Evolutionary conservation across 2,329 filamentous ascomycete genomes (phyloP).

Genomic region (Emergomyces orientalis): DNA sequence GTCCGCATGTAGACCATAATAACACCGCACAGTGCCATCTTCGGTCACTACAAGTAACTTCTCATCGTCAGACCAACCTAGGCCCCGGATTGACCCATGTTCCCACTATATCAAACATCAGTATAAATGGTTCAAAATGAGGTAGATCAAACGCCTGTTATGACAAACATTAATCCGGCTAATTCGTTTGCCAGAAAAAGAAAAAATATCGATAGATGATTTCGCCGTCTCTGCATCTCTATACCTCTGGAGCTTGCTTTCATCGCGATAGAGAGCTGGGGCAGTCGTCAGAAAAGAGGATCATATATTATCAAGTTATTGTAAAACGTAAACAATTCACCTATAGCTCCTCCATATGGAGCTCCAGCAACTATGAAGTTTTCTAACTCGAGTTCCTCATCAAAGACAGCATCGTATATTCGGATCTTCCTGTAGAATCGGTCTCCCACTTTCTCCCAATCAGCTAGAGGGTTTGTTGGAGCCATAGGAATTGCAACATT

Average conservation of each 20-base stretch:
- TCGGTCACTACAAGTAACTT: constrained; percentile 77
- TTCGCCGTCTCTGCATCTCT: constrained; percentile 62
- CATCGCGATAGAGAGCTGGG: constrained; percentile 77
- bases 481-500: constrained; percentile 29
- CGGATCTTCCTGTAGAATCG: constrained; percentile 92
- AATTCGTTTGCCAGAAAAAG: constrained; percentile 80
- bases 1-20: constrained; percentile 83
- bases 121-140: constrained; percentile 1
- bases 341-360: constrained; percentile 85
- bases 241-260: constrained; percentile 71
- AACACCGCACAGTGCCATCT: constrained; percentile 85
- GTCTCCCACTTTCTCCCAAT: constrained; percentile 90
- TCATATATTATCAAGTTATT: background rate
- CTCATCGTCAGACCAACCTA: constrained; percentile 97
- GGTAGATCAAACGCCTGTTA: background rate
- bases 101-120: constrained; percentile 57
- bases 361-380: constrained; percentile 88
- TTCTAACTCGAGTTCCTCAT: constrained; percentile 86
- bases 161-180: constrained; percentile 56
- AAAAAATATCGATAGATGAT: constrained; percentile 88
- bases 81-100: constrained; percentile 71
- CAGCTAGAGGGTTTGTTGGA: constrained; percentile 60
- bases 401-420: constrained; percentile 87
- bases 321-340: constrained; percentile 44
- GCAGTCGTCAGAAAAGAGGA: background rate